phyloP scores from a whole-genome alignment of 2,329 filamentous ascomycete genomes.

The Pseudophaeomoniella oleicola region DNA sequence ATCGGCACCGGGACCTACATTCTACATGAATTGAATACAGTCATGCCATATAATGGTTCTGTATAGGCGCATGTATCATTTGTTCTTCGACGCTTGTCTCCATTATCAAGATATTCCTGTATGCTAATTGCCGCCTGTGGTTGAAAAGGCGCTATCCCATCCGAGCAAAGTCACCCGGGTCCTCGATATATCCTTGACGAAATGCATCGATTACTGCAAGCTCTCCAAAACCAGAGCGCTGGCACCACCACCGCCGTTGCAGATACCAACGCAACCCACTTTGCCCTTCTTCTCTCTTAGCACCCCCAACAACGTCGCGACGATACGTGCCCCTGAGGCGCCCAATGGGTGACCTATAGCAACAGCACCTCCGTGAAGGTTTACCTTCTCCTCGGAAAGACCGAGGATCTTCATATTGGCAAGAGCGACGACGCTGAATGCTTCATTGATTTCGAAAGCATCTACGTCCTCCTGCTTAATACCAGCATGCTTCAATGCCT shows the following conservation, averaged over 20 bases:
- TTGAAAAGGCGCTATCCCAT: too few species aligned
- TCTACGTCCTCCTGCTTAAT: slow-evolving; percentile 66
- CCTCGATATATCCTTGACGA: too few species aligned
- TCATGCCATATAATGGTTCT: too few species aligned
- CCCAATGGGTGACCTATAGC: slow-evolving; percentile 92
- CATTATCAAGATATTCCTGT: too few species aligned
- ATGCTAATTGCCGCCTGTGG: too few species aligned
- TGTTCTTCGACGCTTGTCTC: too few species aligned
- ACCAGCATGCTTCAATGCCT: slow-evolving; percentile 89
- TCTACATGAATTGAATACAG: too few species aligned
- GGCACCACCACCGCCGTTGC: slow-evolving; percentile 93
- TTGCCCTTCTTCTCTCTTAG: slow-evolving; percentile 83
- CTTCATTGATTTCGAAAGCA: slow-evolving; percentile 98
- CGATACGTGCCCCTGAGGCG: slow-evolving; percentile 83
- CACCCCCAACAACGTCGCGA: slow-evolving; percentile 79
- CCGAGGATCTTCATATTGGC: slow-evolving; percentile 89
- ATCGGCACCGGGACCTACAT: too few species aligned
- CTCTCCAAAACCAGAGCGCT: slow-evolving; percentile 82
- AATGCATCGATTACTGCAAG: slow-evolving; percentile 23
- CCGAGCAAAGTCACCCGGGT: too few species aligned
- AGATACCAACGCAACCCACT: slow-evolving; percentile 88
- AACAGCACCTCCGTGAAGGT: slow-evolving; percentile 87
- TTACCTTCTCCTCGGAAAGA: slow-evolving; percentile 72
- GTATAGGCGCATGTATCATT: too few species aligned
- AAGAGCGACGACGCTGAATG: slow-evolving; percentile 89